These are phyloP conservation scores for Penicillium sp. DNA, from an alignment of 2,329 filamentous ascomycete species.

Conservation along the genomic window DNA sequence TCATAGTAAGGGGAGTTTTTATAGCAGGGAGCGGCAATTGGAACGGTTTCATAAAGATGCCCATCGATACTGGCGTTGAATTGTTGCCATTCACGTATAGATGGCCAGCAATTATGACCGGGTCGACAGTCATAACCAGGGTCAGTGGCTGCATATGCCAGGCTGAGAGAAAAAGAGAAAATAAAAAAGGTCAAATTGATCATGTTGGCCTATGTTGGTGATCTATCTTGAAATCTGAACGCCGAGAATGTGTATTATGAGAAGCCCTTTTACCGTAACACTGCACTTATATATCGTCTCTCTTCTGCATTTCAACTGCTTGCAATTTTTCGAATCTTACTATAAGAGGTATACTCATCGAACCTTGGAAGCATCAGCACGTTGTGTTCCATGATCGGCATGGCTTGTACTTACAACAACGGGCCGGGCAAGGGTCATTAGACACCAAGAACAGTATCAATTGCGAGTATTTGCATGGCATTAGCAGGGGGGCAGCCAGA, in stretches of 20 bases:
- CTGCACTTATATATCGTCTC: background rate
- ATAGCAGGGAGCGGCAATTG: conserved; percentile 9
- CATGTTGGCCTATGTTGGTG: background rate
- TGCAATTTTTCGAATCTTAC: background rate
- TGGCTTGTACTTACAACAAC: background rate
- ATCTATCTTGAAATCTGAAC: background rate
- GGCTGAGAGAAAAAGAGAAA: background rate
- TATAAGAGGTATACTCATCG: background rate
- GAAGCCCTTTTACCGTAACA: background rate
- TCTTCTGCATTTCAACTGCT: background rate
- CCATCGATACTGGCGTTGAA: conserved; percentile 7
- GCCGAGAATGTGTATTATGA: background rate
- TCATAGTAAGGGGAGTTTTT: conserved; percentile 4
- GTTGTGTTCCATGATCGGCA: background rate
- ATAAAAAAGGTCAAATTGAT: background rate
- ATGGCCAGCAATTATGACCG: background rate
- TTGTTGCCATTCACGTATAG: conserved; percentile 5
- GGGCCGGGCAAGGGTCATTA: background rate
- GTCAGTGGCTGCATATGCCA: background rate
- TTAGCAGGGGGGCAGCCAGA: background rate
- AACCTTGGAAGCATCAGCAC: background rate
- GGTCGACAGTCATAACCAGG: background rate
- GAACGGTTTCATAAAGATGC: conserved; percentile 4
- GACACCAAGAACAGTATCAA: background rate
- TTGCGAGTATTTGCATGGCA: background rate